Conservation (phyloP, 768 basidiomycete species). For the Lentinula detonsa region DNA sequence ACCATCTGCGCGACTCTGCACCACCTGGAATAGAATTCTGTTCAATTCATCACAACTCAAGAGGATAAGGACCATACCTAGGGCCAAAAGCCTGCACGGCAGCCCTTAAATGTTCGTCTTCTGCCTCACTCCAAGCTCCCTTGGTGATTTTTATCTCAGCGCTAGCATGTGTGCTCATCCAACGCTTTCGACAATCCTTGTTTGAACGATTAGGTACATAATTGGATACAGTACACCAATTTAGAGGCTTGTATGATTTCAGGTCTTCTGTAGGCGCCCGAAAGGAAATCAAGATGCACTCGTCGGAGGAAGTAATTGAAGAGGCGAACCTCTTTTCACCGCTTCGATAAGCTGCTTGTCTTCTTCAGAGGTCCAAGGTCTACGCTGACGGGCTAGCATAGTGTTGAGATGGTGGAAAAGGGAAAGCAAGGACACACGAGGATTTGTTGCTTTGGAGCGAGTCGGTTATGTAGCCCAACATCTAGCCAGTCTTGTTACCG, state of each 20-base stretch:
- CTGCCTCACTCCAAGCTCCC: conserved; percentile 55
- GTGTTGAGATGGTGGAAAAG: neutral
- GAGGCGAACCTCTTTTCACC: conserved; percentile 1
- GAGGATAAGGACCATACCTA: conserved; percentile 30
- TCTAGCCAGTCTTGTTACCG: neutral
- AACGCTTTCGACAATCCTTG: conserved; percentile 59
- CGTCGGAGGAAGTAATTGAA: neutral
- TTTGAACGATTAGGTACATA: conserved; percentile 57
- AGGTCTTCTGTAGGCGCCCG: conserved; percentile 38
- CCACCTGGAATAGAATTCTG: conserved; percentile 10
- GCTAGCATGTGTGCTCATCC: conserved; percentile 59
- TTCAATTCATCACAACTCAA: neutral
- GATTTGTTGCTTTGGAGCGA: neutral
- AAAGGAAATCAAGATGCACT: neutral
- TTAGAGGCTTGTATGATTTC: conserved; percentile 48
- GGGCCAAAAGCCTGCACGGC: conserved; percentile 53
- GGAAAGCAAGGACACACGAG: neutral
- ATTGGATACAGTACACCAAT: conserved; percentile 59
- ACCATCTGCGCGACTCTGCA: conserved; percentile 19
- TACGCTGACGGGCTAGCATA: conserved; percentile 2
- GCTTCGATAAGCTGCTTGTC: conserved; percentile 8
- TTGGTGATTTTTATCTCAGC: conserved; percentile 54
- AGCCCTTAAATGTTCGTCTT: conserved; percentile 49
- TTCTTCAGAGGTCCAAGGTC: conserved; percentile 5
- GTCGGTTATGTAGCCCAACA: neutral